These are phyloP conservation scores for Marasmius sp. DNA, from an alignment of 1,284 basidiomycete genomes.

Conservation along the genomic window DNA sequence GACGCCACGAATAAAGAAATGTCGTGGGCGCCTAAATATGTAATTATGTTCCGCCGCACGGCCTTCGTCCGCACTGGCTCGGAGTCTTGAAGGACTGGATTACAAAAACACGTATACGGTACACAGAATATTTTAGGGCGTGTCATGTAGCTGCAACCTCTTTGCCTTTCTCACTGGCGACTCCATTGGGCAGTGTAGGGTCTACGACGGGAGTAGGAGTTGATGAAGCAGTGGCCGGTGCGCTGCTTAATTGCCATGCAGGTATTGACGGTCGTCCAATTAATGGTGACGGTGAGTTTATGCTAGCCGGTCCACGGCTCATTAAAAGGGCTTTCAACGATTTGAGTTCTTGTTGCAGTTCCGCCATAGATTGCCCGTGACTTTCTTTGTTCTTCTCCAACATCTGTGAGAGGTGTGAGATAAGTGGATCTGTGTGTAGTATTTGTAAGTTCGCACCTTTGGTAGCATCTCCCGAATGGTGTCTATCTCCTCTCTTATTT, in stretches of 20 bases:
- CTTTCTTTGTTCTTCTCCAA: conserved; percentile 90
- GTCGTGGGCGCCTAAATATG: too few species aligned
- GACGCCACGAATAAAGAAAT: neutral
- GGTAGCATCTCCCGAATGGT: conserved; percentile 90
- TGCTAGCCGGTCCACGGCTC: conserved; percentile 67
- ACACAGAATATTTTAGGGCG: neutral
- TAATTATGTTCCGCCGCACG: too few species aligned
- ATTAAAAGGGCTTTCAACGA: conserved; percentile 91
- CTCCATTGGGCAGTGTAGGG: neutral
- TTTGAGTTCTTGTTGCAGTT: conserved; percentile 93
- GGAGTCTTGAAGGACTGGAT: neutral
- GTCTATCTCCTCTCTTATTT: conserved; percentile 89
- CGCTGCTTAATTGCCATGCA: conserved; percentile 77
- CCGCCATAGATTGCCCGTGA: conserved; percentile 76
- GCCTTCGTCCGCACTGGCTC: too few species aligned
- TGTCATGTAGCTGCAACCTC: neutral
- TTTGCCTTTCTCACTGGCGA: neutral
- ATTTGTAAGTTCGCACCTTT: conserved; percentile 52
- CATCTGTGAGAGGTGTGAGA: conserved; percentile 55
- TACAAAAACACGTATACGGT: neutral
- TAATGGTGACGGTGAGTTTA: conserved; percentile 50
- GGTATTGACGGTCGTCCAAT: conserved; percentile 77
- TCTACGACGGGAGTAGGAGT: conserved; percentile 21
- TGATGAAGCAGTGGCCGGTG: conserved; percentile 15
- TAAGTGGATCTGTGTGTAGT: conserved; percentile 7